These are phyloP conservation scores for Stagonosporopsis chrysanthemi DNA, from an alignment of 2,329 filamentous ascomycete species.

Conservation along the genomic window DNA sequence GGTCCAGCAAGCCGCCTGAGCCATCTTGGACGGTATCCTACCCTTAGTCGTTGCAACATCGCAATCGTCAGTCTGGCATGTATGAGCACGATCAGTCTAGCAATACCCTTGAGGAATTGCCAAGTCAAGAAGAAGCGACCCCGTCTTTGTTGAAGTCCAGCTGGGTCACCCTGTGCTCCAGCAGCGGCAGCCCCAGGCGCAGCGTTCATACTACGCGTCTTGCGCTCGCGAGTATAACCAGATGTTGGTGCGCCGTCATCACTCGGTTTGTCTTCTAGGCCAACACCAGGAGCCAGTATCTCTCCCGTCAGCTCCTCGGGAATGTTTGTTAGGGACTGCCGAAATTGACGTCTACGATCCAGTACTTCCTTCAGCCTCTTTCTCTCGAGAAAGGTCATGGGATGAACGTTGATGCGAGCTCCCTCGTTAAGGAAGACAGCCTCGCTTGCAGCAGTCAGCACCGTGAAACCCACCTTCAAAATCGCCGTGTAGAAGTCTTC, in stretches of 20 bases:
- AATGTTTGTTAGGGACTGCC: conserved; percentile 47
- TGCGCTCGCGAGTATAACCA: conserved; percentile 74
- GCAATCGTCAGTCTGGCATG: conserved; percentile 63
- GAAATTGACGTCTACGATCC: conserved; percentile 50
- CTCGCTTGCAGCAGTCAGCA: conserved; percentile 91
- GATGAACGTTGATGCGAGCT: conserved; percentile 72
- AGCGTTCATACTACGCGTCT: conserved; percentile 56
- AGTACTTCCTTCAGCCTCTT: conserved; percentile 82
- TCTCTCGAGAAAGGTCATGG: conserved; percentile 90
- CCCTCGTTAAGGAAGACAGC: conserved; percentile 96
- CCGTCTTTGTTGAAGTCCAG: conserved; percentile 80
- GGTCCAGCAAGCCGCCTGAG: conserved; percentile 61
- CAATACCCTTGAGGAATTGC: conserved; percentile 79
- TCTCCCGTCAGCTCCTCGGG: conserved; percentile 54
- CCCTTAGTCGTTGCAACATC: conserved; percentile 65
- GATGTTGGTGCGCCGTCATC: conserved; percentile 42
- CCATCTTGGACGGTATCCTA: conserved; percentile 70
- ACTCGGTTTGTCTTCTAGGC: conserved; percentile 46
- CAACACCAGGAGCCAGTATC: conserved; percentile 47
- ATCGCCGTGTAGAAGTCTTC: conserved; percentile 97
- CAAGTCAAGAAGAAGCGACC: conserved; percentile 78
- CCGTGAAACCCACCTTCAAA: conserved; percentile 83
- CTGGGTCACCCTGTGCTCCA: conserved; percentile 63
- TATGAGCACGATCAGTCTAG: conserved; percentile 68
- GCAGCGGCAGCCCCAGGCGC: conserved; percentile 35